phyloP scores from a whole-genome alignment of 83 land plant genomes.

The Larix sibirica region DNA sequence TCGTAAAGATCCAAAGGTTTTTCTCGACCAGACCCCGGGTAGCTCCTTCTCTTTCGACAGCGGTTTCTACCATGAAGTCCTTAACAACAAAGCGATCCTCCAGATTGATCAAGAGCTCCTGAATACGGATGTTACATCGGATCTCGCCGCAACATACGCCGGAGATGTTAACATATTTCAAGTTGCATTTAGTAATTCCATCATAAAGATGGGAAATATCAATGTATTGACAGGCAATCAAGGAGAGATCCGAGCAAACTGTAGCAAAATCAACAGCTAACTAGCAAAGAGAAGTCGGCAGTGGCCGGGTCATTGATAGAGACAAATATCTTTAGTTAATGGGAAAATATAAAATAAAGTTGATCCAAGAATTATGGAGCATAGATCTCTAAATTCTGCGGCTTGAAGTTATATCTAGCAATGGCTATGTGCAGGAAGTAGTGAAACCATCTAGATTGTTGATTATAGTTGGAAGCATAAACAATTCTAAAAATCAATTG shows the following conservation, averaged over 20 bases:
- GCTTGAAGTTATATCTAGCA: too few species aligned
- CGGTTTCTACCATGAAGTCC: constrained; percentile 22
- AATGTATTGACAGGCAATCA: constrained; percentile 22
- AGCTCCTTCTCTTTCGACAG: constrained; percentile 20
- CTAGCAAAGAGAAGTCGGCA: too few species aligned
- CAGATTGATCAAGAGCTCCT: constrained; percentile 29
- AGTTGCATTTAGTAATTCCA: constrained; percentile 20
- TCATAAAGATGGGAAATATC: constrained; percentile 32
- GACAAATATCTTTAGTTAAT: too few species aligned
- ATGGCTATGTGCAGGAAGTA: too few species aligned
- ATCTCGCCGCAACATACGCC: not conserved
- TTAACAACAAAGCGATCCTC: constrained; percentile 22
- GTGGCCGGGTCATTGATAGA: too few species aligned
- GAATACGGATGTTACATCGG: not conserved
- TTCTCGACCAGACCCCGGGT: constrained; percentile 15
- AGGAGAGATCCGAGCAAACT: constrained; percentile 37
- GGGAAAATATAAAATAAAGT: too few species aligned
- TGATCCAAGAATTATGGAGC: too few species aligned
- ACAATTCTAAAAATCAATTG: too few species aligned
- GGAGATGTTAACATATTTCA: not conserved
- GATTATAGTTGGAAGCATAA: too few species aligned
- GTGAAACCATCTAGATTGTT: too few species aligned
- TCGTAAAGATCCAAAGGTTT: constrained; percentile 1
- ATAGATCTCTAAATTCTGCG: too few species aligned
- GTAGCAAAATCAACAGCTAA: constrained; percentile 23